A percentile compares a stretch with the other conserved stretches of the same genome.
Conservation (phyloP, 2,329 filamentous ascomycete species). For the Exophiala dermatitidis region DNA sequence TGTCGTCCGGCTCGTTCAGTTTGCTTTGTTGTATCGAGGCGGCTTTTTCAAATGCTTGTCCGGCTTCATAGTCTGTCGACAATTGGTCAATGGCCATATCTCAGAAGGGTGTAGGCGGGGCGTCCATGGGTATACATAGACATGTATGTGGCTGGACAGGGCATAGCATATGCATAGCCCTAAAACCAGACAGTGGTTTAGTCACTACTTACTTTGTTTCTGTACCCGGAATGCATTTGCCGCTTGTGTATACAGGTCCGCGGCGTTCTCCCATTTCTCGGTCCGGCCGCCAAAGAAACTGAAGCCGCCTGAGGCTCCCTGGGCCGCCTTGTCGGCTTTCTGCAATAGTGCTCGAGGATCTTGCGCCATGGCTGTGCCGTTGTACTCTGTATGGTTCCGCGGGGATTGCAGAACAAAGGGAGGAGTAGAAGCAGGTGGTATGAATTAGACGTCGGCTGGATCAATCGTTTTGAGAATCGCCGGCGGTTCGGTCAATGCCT, state of each 20-base stretch:
- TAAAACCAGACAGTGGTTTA: not conserved
- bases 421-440: not conserved
- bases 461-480: too few relatives aligned
- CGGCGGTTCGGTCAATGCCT: too few relatives aligned
- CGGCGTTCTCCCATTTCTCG: conserved; percentile 85
- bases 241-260: conserved; percentile 78
- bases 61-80: conserved; percentile 72
- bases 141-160: too few relatives aligned
- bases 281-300: conserved; percentile 79
- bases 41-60: conserved; percentile 76
- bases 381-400: too few relatives aligned
- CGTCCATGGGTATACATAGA: too few relatives aligned
- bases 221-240: conserved; percentile 88
- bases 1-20: conserved; percentile 86
- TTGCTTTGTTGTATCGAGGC: conserved; percentile 72
- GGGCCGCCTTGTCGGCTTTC: conserved; percentile 78
- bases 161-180: too few relatives aligned
- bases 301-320: conserved; percentile 71
- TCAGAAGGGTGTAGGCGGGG: too few relatives aligned
- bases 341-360: conserved; percentile 72
- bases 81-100: not conserved
- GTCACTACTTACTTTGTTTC: conserved; percentile 58
- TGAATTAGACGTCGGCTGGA: not conserved
- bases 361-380: conserved; percentile 54
- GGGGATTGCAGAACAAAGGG: not conserved